phyloP scores from a whole-genome alignment of 495 filamentous ascomycete species.

The Rhizodiscina lignyota region DNA sequence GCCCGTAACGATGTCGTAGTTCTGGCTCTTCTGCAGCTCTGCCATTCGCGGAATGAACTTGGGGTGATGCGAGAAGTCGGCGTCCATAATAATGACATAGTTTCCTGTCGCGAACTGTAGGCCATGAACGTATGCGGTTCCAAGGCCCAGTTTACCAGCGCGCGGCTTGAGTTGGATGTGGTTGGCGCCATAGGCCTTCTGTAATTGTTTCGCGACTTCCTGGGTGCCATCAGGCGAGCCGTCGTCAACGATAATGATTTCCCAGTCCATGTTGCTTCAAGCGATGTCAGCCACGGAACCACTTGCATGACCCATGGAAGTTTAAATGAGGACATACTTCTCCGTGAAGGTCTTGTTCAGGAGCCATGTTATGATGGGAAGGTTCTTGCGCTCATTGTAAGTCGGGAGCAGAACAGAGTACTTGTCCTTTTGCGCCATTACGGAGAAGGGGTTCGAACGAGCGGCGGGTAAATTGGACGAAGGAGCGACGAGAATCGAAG shows the following conservation, averaged over 20 bases:
- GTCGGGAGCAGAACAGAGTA: constrained; percentile 96
- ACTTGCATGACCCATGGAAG: background rate
- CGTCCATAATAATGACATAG: constrained; percentile 99
- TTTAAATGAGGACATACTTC: constrained; percentile 39
- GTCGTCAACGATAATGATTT: constrained; percentile 94
- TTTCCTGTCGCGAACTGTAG: constrained; percentile 75
- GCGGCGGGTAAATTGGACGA: no score
- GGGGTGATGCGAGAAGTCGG: constrained; percentile 96
- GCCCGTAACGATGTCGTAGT: constrained; percentile 92
- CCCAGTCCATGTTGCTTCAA: constrained; percentile 88
- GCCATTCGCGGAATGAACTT: constrained; percentile 93
- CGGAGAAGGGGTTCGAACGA: no score
- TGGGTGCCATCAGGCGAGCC: constrained; percentile 93
- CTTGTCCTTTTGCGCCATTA: constrained; percentile 47
- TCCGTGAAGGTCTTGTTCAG: constrained; percentile 80
- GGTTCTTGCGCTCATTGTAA: constrained; percentile 94
- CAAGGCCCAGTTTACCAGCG: constrained; percentile 85
- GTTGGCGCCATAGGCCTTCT: constrained; percentile 55
- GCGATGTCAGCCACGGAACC: background rate
- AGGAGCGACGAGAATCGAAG: no score
- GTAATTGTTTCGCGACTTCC: constrained; percentile 73
- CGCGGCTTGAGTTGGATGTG: constrained; percentile 75
- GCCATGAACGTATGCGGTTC: constrained; percentile 93
- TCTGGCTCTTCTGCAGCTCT: constrained; percentile 42
- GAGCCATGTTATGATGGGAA: constrained; percentile 90